Percentiles rank a stretch among this genome's conserved stretches.
Evolutionary conservation across 495 filamentous ascomycete genomes (phyloP).

Genomic region (Xylaria sp.): DNA sequence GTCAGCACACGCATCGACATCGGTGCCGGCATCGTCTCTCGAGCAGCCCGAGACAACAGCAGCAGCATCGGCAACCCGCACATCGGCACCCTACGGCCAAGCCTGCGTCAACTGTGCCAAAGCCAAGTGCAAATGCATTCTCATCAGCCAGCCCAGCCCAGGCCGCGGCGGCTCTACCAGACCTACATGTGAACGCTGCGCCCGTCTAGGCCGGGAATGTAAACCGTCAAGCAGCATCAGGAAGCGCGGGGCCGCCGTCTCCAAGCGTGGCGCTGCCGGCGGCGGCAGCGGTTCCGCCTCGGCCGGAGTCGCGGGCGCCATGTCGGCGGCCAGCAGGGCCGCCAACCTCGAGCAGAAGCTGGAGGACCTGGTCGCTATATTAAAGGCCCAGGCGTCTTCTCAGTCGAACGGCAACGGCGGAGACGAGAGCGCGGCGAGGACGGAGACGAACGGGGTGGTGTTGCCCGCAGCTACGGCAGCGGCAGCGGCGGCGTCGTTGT

Average conservation of each 20-base stretch:
- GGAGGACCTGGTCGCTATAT: conserved; percentile 52
- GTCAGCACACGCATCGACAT: conserved; percentile 3
- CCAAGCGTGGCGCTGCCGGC: conserved; percentile 7
- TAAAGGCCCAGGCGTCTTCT: conserved; percentile 41
- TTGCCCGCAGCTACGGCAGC: no score
- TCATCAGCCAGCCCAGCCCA: not conserved
- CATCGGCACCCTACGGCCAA: conserved; percentile 48
- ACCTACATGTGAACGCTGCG: conserved; percentile 60
- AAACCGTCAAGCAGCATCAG: conserved; percentile 49
- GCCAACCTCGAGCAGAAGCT: conserved; percentile 56
- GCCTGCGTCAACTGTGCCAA: conserved; percentile 63
- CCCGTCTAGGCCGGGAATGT: conserved; percentile 50
- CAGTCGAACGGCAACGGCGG: not conserved
- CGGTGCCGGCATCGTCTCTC: not conserved
- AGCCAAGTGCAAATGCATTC: conserved; percentile 64
- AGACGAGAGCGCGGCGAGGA: not conserved
- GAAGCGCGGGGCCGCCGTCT: conserved; percentile 34
- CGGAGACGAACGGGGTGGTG: no score
- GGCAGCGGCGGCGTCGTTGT: no score
- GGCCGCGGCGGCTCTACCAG: conserved; percentile 42
- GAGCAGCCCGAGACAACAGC: conserved; percentile 1
- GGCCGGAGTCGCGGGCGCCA: not conserved
- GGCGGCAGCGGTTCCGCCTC: not conserved
- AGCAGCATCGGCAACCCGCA: no score
- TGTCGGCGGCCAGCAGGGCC: conserved; percentile 41